Evolutionary conservation across 495 filamentous ascomycete species (phyloP).

Genomic region (Echria macrotheca): DNA sequence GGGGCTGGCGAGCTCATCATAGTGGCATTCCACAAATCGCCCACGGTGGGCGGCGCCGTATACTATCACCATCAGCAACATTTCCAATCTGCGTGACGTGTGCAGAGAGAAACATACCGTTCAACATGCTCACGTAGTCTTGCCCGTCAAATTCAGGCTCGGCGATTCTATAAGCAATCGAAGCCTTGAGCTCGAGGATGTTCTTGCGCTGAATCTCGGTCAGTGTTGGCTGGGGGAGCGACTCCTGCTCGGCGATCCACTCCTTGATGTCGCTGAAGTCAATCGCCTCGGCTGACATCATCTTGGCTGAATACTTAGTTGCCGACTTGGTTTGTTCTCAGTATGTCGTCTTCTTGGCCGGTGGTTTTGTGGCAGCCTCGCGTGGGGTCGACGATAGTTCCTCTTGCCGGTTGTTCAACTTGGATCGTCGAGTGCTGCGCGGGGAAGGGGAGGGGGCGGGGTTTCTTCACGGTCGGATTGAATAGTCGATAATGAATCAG

Average conservation of each 20-base stretch:
- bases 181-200: slow-evolving; percentile 26
- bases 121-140: slow-evolving; percentile 37
- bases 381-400: too few species aligned
- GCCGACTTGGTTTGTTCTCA: not conserved
- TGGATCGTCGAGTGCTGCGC: too few species aligned
- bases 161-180: slow-evolving; percentile 9
- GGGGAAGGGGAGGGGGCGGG: too few species aligned
- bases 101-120: slow-evolving; percentile 25
- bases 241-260: slow-evolving; percentile 32
- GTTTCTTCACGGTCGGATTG: too few species aligned
- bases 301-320: not conserved
- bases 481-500: too few species aligned
- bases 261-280: slow-evolving; percentile 28
- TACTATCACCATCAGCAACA: too few species aligned
- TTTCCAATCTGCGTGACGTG: too few species aligned
- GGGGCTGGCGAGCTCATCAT: too few species aligned
- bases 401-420: too few species aligned
- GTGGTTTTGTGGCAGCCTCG: not conserved
- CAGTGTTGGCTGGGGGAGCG: slow-evolving; percentile 24
- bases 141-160: slow-evolving; percentile 24
- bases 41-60: too few species aligned
- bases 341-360: not conserved
- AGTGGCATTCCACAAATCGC: too few species aligned
- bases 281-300: slow-evolving; percentile 10
- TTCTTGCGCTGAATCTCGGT: slow-evolving; percentile 27